These are phyloP conservation scores for Tremella yokohamensis DNA, from an alignment of 768 basidiomycete species.

Conservation along the genomic window DNA sequence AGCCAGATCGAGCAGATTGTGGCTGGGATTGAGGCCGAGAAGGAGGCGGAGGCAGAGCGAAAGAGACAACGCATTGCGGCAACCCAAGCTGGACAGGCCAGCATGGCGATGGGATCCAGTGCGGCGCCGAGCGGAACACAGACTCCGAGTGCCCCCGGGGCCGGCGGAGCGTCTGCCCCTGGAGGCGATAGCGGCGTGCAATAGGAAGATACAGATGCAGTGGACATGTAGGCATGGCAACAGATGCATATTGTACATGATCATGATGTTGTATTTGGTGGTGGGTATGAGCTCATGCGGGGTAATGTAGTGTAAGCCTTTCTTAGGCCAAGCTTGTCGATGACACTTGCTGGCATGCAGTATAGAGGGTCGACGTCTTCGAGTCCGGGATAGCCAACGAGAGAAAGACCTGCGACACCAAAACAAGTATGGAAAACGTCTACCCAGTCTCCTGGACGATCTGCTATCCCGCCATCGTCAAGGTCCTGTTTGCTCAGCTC, in stretches of 20 bases:
- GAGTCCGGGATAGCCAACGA: conserved; percentile 80
- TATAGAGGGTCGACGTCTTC: conserved; percentile 88
- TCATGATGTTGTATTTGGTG: not conserved
- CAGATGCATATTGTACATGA: conserved; percentile 1
- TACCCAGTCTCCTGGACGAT: conserved; percentile 84
- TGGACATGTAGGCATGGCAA: conserved; percentile 6
- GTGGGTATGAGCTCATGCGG: conserved; percentile 14
- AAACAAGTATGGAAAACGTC: conserved; percentile 98
- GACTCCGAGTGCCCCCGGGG: conserved; percentile 5
- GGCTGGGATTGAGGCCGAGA: conserved; percentile 89
- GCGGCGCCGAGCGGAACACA: conserved; percentile 16
- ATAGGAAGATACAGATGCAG: conserved; percentile 12
- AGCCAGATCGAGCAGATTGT: conserved; percentile 89
- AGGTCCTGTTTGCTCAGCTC: conserved; percentile 71
- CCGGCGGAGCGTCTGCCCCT: conserved; percentile 18
- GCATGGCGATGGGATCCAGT: conserved; percentile 37
- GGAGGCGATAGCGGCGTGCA: conserved; percentile 34
- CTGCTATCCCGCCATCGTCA: conserved; percentile 88
- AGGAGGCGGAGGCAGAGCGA: conserved; percentile 93
- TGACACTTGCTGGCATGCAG: conserved; percentile 82
- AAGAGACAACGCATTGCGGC: conserved; percentile 86
- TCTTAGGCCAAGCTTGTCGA: conserved; percentile 64
- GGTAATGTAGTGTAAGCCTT: conserved; percentile 35
- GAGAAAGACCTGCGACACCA: conserved; percentile 84
- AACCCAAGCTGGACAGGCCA: conserved; percentile 55